A percentile compares a stretch with the other conserved stretches of the same genome.
Conservation (phyloP, 768 basidiomycete genomes). For the Trametes maxima region DNA sequence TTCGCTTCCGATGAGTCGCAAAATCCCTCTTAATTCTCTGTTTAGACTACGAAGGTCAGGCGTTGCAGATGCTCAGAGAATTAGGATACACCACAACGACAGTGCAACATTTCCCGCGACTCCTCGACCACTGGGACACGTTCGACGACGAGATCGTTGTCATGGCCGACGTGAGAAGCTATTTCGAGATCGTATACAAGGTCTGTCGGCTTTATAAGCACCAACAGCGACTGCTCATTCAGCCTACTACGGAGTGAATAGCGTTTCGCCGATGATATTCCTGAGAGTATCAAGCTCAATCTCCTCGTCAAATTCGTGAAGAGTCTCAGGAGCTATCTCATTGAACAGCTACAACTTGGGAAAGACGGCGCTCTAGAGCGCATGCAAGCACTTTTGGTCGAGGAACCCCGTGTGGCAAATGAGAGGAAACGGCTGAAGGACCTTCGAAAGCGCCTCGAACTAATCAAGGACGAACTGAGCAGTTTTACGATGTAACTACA, state of each 20-base stretch:
- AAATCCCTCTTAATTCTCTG: background rate
- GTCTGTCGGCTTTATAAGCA: conserved; percentile 24
- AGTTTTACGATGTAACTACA: conserved; percentile 4
- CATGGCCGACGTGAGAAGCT: conserved; percentile 71
- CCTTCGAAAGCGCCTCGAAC: conserved; percentile 31
- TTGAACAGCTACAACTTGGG: conserved; percentile 38
- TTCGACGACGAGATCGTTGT: conserved; percentile 56
- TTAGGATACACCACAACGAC: background rate
- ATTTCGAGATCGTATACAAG: conserved; percentile 60
- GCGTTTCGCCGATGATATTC: conserved; percentile 59
- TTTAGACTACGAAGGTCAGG: background rate
- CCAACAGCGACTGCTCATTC: background rate
- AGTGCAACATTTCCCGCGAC: conserved; percentile 42
- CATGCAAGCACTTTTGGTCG: conserved; percentile 38
- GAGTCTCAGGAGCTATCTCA: conserved; percentile 39
- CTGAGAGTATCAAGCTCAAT: conserved; percentile 49
- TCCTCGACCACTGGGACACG: conserved; percentile 42
- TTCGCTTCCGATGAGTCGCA: background rate
- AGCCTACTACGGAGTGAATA: conserved; percentile 25
- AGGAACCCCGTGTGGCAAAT: conserved; percentile 41
- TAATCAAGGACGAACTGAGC: conserved; percentile 40
- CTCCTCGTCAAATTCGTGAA: conserved; percentile 44
- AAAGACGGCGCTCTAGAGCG: conserved; percentile 20
- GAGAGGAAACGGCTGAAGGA: conserved; percentile 37
- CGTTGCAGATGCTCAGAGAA: background rate